phyloP scores from a whole-genome alignment of 1,139 yeast species.

The Candida sojae region DNA sequence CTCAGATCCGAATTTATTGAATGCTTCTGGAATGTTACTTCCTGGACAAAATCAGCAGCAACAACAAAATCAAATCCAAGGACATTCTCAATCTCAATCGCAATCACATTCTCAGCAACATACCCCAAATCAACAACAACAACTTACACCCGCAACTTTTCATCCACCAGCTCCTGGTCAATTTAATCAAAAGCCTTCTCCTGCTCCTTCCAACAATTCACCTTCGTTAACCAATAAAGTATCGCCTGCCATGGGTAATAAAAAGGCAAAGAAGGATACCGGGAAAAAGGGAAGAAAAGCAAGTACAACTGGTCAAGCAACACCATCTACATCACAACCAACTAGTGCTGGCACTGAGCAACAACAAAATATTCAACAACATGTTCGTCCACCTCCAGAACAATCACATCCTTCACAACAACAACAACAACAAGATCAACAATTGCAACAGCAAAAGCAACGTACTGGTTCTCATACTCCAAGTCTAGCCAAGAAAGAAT shows the following conservation, averaged over 20 bases:
- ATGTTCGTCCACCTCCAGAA: background rate
- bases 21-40: slow-evolving; percentile 17
- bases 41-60: slow-evolving; percentile 12
- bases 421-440: slow-evolving; percentile 4
- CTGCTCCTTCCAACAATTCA: slow-evolving; percentile 28
- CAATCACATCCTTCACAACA: slow-evolving; percentile 1
- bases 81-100: background rate
- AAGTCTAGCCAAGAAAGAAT: slow-evolving; percentile 34
- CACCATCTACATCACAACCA: slow-evolving; percentile 11
- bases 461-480: slow-evolving; percentile 22
- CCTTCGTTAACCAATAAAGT: slow-evolving; percentile 38
- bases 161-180: slow-evolving; percentile 14
- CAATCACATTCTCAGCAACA: slow-evolving; percentile 13
- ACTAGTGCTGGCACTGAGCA: slow-evolving; percentile 17
- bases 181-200: slow-evolving; percentile 24
- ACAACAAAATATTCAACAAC: slow-evolving; percentile 10
- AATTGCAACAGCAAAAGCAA: background rate
- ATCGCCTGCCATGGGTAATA: slow-evolving; percentile 30
- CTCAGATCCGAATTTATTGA: slow-evolving; percentile 9
- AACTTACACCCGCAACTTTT: slow-evolving; percentile 15
- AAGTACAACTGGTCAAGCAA: slow-evolving; percentile 21
- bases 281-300: slow-evolving; percentile 34
- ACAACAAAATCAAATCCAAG: slow-evolving; percentile 17
- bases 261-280: slow-evolving; percentile 24
- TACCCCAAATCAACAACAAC: slow-evolving; percentile 15